Evolutionary conservation across 1,284 basidiomycete genomes (phyloP), one percentile per base, ranked within the genome.

Genomic region (Ceratobasidium sp.): DNA sequence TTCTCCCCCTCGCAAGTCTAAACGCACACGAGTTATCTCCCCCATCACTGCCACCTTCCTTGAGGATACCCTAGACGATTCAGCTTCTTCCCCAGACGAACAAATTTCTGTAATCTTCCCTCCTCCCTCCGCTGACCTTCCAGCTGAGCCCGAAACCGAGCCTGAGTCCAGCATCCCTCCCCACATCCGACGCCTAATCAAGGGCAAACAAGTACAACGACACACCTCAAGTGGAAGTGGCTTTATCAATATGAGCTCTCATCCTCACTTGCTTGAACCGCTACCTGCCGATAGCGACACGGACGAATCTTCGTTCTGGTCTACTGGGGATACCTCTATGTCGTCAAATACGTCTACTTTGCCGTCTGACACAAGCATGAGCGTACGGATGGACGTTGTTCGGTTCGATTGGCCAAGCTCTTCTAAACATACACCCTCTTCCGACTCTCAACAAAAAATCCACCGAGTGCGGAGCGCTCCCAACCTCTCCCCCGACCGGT

Each of bases 311-410:
- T 64, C 62, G 26, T 64, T 64, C 26, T 64, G 62, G 62, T 64
- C 62, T 23, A 23, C 62, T 26, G 62, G 43, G 9, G 62, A 64
- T n/a, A 64, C 62, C 8, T 64, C 62, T 32, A n/a, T 64, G 47
- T 50, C 62, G 21, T 64, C 62, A 14, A 66, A 18, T 0, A 50
- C 63, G 21, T 66, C 63, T 8, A 38, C 49, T 4, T 38, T 54
- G 7, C 16, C 30, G 14, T 69, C 66, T 2, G 66, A 69, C 14
- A 69, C 66, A 9, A 69, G 66, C 43, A 69, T 69, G n/a, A 55
- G 32, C 43, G 66, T 69, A 44, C 54, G 52, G 30, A 69, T 69
- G 66, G 66, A 69, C 38, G 66, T 69, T 21, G 66, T 69, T 43
- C 66, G 66, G 11, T 69, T 69, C 41, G 66, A 69, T 28, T 69